A percentile compares a stretch with the other conserved stretches of the same genome.
These are phyloP conservation scores for Colletotrichum sp. DNA, from an alignment of 2,329 filamentous ascomycete genomes.

Conservation along the genomic window DNA sequence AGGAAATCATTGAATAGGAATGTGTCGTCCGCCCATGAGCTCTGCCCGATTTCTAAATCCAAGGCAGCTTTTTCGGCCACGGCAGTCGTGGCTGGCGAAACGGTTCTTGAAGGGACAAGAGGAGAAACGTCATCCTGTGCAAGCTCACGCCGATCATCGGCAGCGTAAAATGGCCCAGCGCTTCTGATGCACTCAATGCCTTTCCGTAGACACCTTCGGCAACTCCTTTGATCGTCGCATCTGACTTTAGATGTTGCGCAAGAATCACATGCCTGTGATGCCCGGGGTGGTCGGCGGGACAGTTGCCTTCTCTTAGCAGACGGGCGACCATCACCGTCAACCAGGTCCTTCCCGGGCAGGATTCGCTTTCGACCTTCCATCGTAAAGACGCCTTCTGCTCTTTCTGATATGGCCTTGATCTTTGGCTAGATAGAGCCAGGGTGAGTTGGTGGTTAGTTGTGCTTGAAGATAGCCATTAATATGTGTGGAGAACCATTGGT, in stretches of 20 bases:
- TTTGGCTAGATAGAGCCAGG: background rate
- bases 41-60: rapidly evolving
- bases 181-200: background rate
- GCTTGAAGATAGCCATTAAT: background rate
- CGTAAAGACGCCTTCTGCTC: rapidly evolving
- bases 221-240: background rate
- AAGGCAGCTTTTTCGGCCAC: background rate
- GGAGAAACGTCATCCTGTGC: rapidly evolving
- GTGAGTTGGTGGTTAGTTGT: background rate
- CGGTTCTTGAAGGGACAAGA: background rate
- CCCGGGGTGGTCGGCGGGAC: background rate
- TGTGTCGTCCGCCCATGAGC: background rate
- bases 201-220: background rate
- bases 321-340: background rate
- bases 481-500: no score
- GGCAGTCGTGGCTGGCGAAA: background rate
- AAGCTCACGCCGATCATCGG: background rate
- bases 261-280: background rate
- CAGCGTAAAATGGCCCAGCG: background rate
- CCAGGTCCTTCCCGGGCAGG: rapidly evolving
- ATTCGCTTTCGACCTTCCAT: background rate
- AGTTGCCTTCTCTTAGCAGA: background rate
- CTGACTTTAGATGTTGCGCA: background rate
- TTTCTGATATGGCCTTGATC: background rate
- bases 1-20: background rate